phyloP scores from a whole-genome alignment of 2,329 filamentous ascomycete species.

The Orbilia javanica region DNA sequence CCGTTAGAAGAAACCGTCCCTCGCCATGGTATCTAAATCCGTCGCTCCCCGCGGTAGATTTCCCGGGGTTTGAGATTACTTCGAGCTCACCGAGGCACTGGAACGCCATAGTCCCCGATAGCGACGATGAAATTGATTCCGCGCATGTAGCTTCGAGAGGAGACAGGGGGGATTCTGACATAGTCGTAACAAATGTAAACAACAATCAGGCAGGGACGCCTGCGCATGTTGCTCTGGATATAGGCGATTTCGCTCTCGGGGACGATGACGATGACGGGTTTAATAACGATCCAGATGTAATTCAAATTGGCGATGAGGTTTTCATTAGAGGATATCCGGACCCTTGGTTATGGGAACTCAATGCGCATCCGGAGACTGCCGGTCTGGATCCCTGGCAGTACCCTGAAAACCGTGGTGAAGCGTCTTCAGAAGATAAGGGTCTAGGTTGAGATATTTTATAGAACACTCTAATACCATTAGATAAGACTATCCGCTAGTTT shows the following conservation, averaged over 20 bases:
- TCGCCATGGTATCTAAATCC: background rate
- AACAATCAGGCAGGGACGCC: background rate
- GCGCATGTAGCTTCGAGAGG: background rate
- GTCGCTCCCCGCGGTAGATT: background rate
- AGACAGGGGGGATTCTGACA: background rate
- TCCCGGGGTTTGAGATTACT: background rate
- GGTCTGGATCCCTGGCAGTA: constrained; percentile 22
- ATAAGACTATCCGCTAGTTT: too few relatives aligned
- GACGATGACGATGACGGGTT: background rate
- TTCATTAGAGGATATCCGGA: background rate
- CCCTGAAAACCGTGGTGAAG: background rate
- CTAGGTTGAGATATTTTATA: background rate
- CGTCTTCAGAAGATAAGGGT: constrained; percentile 29
- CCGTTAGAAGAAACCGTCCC: background rate
- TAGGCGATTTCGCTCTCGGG: background rate
- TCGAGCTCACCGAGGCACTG: background rate
- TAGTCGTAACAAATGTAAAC: background rate
- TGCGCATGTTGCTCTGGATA: background rate
- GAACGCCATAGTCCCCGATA: background rate
- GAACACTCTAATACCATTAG: too few relatives aligned
- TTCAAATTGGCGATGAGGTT: background rate
- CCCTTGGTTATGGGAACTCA: constrained; percentile 8
- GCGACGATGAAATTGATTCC: constrained; percentile 7
- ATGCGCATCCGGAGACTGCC: constrained; percentile 2
- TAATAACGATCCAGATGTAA: background rate